phyloP scores from a whole-genome alignment of 371 early-diverging fungal species.

The Apophysomyces trapeziformis region DNA sequence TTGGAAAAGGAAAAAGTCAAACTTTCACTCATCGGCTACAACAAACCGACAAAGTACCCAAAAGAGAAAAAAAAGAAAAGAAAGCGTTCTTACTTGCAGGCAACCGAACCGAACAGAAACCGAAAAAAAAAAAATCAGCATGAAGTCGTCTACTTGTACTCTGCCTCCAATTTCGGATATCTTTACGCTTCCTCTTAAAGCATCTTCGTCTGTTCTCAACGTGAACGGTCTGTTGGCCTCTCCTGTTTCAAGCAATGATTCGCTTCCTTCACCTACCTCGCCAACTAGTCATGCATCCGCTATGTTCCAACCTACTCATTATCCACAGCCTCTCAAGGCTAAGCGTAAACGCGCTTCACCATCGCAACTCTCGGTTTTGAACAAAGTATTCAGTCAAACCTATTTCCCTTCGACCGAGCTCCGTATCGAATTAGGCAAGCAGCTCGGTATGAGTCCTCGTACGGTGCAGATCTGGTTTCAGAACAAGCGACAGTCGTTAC shows the following conservation, averaged over 20 bases:
- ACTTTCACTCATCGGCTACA: neutral
- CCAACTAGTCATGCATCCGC: neutral
- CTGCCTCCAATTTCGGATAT: conserved; percentile 47
- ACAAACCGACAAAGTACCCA: neutral
- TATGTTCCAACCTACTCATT: neutral
- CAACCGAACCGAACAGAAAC: neutral
- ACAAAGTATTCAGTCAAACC: conserved; percentile 58
- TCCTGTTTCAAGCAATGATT: neutral
- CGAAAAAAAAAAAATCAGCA: neutral
- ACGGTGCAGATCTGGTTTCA: conserved; percentile 97
- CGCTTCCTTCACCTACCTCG: conserved; percentile 5
- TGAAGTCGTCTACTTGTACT: conserved; percentile 30
- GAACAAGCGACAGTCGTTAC: conserved; percentile 77
- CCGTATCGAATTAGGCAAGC: conserved; percentile 81
- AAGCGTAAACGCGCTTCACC: conserved; percentile 57
- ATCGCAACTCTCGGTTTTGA: conserved; percentile 52
- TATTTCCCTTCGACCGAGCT: conserved; percentile 73
- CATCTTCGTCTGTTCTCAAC: conserved; percentile 1
- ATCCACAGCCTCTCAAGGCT: conserved; percentile 38
- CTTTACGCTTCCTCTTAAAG: conserved; percentile 16
- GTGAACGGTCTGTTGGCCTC: conserved; percentile 3
- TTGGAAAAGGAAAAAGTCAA: no score
- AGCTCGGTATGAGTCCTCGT: conserved; percentile 83
- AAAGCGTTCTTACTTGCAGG: neutral
- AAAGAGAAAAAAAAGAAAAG: neutral